Conservation (phyloP, 768 basidiomycete species). For the Suillus plorans region DNA sequence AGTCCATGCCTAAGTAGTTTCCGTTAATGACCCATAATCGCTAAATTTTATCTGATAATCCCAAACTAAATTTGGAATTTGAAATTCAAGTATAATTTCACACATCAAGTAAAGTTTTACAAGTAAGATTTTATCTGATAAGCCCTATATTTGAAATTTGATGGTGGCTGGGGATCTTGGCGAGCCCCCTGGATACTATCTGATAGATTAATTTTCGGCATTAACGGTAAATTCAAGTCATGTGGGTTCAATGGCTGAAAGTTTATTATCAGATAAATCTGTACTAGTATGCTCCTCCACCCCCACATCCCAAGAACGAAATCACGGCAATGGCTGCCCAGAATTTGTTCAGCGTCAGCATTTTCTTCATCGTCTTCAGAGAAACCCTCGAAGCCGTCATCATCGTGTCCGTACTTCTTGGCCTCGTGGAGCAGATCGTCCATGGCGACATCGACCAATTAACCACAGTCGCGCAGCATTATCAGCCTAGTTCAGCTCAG, state of each 20-base stretch:
- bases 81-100: no score
- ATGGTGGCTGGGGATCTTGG: background rate
- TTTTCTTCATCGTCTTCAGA: slow-evolving; percentile 96
- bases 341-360: slow-evolving; percentile 83
- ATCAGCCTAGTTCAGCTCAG: background rate
- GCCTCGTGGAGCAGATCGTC: slow-evolving; percentile 87
- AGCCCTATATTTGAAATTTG: background rate
- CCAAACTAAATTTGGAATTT: background rate
- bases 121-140: background rate
- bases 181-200: background rate
- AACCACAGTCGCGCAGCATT: background rate
- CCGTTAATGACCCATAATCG: background rate
- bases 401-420: slow-evolving; percentile 89
- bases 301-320: background rate
- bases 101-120: no score
- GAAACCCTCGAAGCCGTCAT: slow-evolving; percentile 92
- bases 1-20: background rate
- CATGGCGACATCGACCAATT: slow-evolving; percentile 32
- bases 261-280: slow-evolving; percentile 2
- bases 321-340: slow-evolving; percentile 50
- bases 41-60: slow-evolving; percentile 17
- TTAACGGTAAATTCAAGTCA: background rate
- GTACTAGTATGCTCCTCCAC: background rate
- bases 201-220: background rate
- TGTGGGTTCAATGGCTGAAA: no score